Evolutionary conservation across 768 basidiomycete genomes (phyloP).

Genomic region (Clitopilus hobsonii): DNA sequence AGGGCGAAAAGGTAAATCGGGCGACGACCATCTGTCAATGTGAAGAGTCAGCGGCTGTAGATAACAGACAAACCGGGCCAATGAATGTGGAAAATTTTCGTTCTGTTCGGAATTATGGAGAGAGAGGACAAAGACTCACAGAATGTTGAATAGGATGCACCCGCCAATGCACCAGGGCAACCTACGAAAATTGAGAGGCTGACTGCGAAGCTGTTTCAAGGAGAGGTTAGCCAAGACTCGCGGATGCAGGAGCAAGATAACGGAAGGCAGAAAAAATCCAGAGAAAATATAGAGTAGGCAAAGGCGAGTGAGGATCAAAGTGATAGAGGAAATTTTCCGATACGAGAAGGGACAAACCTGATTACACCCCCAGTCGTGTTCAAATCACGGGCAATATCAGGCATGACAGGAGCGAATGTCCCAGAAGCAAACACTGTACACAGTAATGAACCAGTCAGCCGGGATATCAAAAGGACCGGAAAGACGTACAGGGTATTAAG

Average conservation of each 20-base stretch:
- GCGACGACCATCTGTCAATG: slow-evolving; percentile 54
- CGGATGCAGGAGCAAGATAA: too few relatives aligned
- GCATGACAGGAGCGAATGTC: slow-evolving; percentile 71
- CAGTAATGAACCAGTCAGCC: slow-evolving; percentile 32
- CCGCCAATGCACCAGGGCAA: slow-evolving; percentile 26
- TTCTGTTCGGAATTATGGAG: not conserved
- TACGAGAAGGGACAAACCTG: slow-evolving; percentile 39
- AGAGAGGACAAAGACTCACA: slow-evolving; percentile 20
- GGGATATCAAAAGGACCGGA: slow-evolving; percentile 55
- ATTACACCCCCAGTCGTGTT: slow-evolving; percentile 50
- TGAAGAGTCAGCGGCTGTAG: too few relatives aligned
- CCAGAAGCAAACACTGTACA: slow-evolving; percentile 60
- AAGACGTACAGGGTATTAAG: slow-evolving; percentile 41
- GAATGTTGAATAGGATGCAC: slow-evolving; percentile 32
- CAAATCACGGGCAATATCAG: slow-evolving; percentile 65
- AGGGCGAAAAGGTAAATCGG: slow-evolving; percentile 54
- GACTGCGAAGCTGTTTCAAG: slow-evolving; percentile 24
- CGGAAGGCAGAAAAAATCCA: too few relatives aligned
- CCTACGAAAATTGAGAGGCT: slow-evolving; percentile 29
- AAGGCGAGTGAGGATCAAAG: too few relatives aligned
- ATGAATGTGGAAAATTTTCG: too few relatives aligned
- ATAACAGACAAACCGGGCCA: too few relatives aligned
- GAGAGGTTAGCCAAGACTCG: not conserved
- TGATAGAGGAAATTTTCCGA: too few relatives aligned
- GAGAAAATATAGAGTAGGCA: too few relatives aligned